These are phyloP conservation scores for Diutina scorzettiae DNA, from an alignment of 1,139 yeast genomes.

Conservation along the genomic window DNA sequence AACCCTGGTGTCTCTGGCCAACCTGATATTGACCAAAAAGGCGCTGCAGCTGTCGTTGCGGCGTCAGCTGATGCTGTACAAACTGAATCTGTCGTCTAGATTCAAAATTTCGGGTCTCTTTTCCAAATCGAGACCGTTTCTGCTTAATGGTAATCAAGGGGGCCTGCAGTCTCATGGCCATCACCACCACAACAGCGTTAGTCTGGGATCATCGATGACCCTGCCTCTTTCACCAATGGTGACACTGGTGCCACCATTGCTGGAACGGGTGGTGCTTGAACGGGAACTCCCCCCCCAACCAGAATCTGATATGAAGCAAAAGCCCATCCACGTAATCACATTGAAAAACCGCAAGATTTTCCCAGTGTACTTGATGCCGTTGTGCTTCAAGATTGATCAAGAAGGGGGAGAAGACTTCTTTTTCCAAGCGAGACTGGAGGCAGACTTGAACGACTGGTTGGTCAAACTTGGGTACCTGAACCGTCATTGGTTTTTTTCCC, in stretches of 20 bases:
- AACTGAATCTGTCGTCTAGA: constrained; percentile 23
- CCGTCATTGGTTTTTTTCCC: constrained; percentile 46
- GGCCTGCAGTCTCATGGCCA: not conserved
- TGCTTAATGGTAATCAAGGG: constrained; percentile 8
- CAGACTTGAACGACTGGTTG: constrained; percentile 71
- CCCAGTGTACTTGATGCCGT: constrained; percentile 41
- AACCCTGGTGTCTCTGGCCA: constrained; percentile 1
- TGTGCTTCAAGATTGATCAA: constrained; percentile 50
- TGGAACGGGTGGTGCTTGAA: constrained; percentile 2
- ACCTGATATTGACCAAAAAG: not conserved
- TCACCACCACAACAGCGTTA: not conserved
- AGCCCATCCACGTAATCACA: constrained; percentile 46
- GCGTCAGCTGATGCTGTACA: constrained; percentile 32
- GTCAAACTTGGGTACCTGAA: constrained; percentile 34
- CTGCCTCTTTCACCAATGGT: not conserved
- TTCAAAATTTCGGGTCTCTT: constrained; percentile 35
- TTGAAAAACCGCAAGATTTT: constrained; percentile 39
- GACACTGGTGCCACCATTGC: not conserved
- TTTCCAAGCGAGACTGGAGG: constrained; percentile 57
- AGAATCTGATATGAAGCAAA: constrained; percentile 33
- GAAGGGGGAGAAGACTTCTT: constrained; percentile 44
- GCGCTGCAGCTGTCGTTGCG: constrained; percentile 14
- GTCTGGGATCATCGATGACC: not conserved
- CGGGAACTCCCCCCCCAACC: constrained; percentile 3
- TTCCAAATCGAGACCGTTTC: constrained; percentile 27